These are phyloP conservation scores for Globisporangium echinulatum DNA, from an alignment of 352 stramenopile species.

Conservation along the genomic window DNA sequence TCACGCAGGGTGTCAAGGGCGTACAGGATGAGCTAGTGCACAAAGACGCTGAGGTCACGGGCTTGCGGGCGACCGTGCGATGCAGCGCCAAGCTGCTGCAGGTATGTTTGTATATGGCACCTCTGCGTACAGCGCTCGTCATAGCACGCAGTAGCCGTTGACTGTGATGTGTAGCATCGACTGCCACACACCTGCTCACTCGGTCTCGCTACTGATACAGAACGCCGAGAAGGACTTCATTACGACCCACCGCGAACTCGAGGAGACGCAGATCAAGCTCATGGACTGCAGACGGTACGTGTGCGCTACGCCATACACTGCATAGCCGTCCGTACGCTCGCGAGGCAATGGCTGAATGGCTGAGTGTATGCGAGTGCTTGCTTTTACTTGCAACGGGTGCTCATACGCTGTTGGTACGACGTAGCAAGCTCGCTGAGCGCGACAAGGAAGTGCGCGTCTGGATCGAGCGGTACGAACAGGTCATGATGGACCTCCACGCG, in stretches of 20 bases:
- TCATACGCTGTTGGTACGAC: background rate
- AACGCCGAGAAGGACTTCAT: slow-evolving; percentile 74
- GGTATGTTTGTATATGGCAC: slow-evolving; percentile 13
- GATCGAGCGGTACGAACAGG: slow-evolving; percentile 79
- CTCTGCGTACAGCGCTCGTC: background rate
- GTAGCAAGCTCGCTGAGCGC: slow-evolving; percentile 39
- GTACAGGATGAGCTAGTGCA: slow-evolving; percentile 57
- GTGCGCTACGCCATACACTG: background rate
- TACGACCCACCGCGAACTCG: slow-evolving; percentile 53
- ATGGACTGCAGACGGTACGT: slow-evolving; percentile 59
- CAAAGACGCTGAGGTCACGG: slow-evolving; percentile 63
- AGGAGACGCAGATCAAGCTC: slow-evolving; percentile 59
- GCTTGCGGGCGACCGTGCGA: slow-evolving; percentile 50
- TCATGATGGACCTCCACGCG: slow-evolving; percentile 79
- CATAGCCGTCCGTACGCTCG: too few relatives aligned
- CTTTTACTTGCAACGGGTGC: background rate
- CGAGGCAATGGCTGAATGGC: too few relatives aligned
- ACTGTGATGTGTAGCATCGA: too few relatives aligned
- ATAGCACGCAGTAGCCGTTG: too few relatives aligned
- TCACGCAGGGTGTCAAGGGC: slow-evolving; percentile 31
- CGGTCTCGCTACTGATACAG: slow-evolving; percentile 9
- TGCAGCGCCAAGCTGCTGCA: slow-evolving; percentile 70
- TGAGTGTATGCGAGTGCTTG: background rate
- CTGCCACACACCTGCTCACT: background rate
- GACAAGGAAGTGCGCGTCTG: slow-evolving; percentile 56